phyloP scores from a whole-genome alignment of 331 rosid genomes.

The Quercus lobata region DNA sequence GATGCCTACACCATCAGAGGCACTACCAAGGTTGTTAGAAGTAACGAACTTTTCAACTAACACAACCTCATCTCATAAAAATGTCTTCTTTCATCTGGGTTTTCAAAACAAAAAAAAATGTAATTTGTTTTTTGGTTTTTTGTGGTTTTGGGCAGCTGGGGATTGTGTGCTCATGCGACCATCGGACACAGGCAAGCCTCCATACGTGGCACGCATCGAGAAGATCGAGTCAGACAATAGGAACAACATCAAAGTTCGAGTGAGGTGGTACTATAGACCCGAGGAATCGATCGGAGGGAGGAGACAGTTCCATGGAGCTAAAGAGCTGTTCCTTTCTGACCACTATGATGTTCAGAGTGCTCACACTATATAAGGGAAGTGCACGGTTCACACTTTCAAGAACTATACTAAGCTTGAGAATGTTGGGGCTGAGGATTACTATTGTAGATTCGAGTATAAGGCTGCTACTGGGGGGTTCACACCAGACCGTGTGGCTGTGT shows the following conservation, averaged over 20 bases:
- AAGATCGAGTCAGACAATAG: slow-evolving; percentile 68
- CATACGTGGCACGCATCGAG: slow-evolving; percentile 87
- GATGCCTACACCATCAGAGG: slow-evolving; percentile 82
- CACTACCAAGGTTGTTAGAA: slow-evolving; percentile 84
- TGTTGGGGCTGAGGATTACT: slow-evolving; percentile 86
- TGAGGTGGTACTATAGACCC: slow-evolving; percentile 90
- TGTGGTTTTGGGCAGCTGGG: slow-evolving; percentile 45
- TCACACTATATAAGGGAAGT: slow-evolving; percentile 87
- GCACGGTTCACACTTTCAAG: slow-evolving; percentile 80
- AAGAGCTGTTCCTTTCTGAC: slow-evolving; percentile 83
- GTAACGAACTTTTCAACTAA: slow-evolving; percentile 17
- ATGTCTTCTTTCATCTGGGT: too few species aligned
- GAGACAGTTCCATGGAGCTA: slow-evolving; percentile 88
- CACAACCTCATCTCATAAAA: background rate
- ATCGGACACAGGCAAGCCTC: slow-evolving; percentile 71
- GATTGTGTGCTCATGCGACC: slow-evolving; percentile 91
- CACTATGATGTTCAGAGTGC: slow-evolving; percentile 88
- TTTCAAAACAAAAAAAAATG: background rate
- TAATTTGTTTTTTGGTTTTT: background rate
- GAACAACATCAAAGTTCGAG: slow-evolving; percentile 66
- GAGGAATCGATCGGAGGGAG: slow-evolving; percentile 97
- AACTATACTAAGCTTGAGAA: slow-evolving; percentile 85
- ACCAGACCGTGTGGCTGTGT: slow-evolving; percentile 96
- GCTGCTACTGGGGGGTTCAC: slow-evolving; percentile 85
- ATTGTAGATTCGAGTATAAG: slow-evolving; percentile 86